phyloP scores from a whole-genome alignment of 139 green algal species.

The Parachlorella kessleri region DNA sequence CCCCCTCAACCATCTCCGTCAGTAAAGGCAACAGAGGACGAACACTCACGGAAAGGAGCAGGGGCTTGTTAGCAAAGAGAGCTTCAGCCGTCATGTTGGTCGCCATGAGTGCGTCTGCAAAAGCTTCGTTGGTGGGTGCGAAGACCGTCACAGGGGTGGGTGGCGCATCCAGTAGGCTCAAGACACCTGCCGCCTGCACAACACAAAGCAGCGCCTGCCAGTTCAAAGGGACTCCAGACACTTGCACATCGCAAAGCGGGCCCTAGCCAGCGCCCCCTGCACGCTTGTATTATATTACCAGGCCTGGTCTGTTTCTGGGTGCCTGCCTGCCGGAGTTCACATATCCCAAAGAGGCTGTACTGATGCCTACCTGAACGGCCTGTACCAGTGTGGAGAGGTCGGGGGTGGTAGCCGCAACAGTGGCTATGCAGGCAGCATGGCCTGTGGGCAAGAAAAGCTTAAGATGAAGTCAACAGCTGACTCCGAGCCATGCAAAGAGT shows the following conservation, averaged over 20 bases:
- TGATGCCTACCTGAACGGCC: not conserved
- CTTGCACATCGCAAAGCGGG: not conserved
- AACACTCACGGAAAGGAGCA: too few relatives aligned
- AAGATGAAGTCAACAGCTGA: too few relatives aligned
- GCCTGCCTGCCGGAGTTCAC: too few relatives aligned
- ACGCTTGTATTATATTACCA: not conserved
- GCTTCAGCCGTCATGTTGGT: conserved; percentile 38
- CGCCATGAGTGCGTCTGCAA: conserved; percentile 22
- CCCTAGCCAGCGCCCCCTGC: not conserved
- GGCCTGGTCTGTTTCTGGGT: too few relatives aligned
- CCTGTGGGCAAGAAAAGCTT: not conserved
- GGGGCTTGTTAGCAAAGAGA: conserved; percentile 43
- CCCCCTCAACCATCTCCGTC: too few relatives aligned
- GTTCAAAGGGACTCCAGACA: not conserved
- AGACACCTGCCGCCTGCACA: conserved; percentile 4
- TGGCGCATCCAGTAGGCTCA: not conserved
- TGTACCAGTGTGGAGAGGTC: conserved; percentile 10
- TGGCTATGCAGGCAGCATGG: not conserved
- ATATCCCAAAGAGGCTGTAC: too few relatives aligned
- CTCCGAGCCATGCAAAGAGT: too few relatives aligned
- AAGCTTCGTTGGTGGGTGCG: conserved; percentile 54
- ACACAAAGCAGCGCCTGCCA: not conserved
- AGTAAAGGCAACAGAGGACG: too few relatives aligned
- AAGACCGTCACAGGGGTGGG: conserved; percentile 43
- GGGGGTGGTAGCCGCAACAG: not conserved